Evolutionary conservation across 2,329 filamentous ascomycete genomes (phyloP), one percentile per base, ranked within the genome.

Genomic region (Ophiostoma quercus): DNA sequence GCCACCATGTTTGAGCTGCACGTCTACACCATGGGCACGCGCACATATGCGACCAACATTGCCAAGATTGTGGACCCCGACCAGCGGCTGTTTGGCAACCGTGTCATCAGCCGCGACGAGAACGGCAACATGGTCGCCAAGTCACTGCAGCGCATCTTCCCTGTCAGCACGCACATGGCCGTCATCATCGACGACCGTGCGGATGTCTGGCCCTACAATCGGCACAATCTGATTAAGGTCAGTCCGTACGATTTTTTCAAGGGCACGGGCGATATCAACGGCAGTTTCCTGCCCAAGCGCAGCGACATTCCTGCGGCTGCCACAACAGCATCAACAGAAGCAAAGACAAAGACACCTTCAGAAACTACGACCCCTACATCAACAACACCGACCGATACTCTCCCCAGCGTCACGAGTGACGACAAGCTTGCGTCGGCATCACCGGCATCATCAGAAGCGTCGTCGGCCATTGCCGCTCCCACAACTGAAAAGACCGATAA

Each of bases 11-110:
- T 95, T 80, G 95, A 99, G 81, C 84, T 98, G 76, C 95, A 99
- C 78, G 94, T 99, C 73, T 99, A 99, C 82, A 99, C 95, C 62
- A 99, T 99, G 95, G 95, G 94, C 70, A 99, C 95, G 29, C 88
- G 95, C 73, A 92, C 94, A n/a, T 99, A 99, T 77, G 95, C 95
- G 11, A 85, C 94, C 74, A 90, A 92, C 72, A 96, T 99, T 75
- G 93, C 93, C 51, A 90, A 91, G 74, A 94, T 99, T 73, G 91
- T 99, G 72, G 95, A 99, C 76, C 94, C 94, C 0, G 88, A 94
- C 43, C 87, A 90, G 73, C 94, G 90, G 77, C 87, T 97, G 11
- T 99, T 99, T 78, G 94, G 92, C 54, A 94, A 97, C 79, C 88
- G 95, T 69, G 94, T 99, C 75, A 91, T 99, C 76, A 98, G 94